These are phyloP conservation scores for Claviceps sp. DNA, from an alignment of 2,329 filamentous ascomycete genomes.

Conservation along the genomic window DNA sequence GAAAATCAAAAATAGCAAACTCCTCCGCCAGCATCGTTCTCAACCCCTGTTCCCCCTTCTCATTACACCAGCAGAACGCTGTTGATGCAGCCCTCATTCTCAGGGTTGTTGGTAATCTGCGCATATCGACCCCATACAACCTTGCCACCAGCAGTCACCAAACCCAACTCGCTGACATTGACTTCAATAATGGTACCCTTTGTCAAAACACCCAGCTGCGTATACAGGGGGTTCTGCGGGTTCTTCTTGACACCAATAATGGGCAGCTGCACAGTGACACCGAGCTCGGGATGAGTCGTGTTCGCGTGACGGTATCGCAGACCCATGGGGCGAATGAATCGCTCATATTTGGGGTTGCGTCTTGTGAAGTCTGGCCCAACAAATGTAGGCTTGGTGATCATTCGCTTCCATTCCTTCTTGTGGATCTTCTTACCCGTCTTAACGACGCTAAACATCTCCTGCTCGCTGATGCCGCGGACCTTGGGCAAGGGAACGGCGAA, in stretches of 20 bases:
- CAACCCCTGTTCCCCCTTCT: not conserved
- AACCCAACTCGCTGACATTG: conserved; percentile 80
- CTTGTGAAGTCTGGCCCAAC: conserved; percentile 85
- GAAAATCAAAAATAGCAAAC: not conserved
- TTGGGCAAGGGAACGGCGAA: conserved; percentile 89
- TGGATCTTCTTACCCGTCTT: conserved; percentile 90
- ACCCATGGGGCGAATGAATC: conserved; percentile 37
- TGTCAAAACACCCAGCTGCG: conserved; percentile 78
- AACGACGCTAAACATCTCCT: conserved; percentile 96
- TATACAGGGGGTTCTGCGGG: conserved; percentile 81
- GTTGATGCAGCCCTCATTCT: conserved; percentile 34
- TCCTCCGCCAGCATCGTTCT: not conserved
- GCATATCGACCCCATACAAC: conserved; percentile 85
- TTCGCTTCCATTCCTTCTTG: conserved; percentile 69
- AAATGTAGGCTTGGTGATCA: conserved; percentile 52
- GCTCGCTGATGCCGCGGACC: conserved; percentile 79
- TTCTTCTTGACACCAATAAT: conserved; percentile 55
- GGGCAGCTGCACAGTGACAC: conserved; percentile 76
- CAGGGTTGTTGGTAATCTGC: conserved; percentile 31
- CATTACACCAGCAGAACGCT: conserved; percentile 20
- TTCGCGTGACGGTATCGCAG: conserved; percentile 39
- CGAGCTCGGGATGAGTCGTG: conserved; percentile 60
- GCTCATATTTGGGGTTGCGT: conserved; percentile 67
- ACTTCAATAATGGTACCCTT: conserved; percentile 76
- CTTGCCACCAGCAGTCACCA: conserved; percentile 84